Base-by-base conservation (phyloP, 2,329 filamentous ascomycete species). In the Lasiodiplodia theobromae region DNA sequence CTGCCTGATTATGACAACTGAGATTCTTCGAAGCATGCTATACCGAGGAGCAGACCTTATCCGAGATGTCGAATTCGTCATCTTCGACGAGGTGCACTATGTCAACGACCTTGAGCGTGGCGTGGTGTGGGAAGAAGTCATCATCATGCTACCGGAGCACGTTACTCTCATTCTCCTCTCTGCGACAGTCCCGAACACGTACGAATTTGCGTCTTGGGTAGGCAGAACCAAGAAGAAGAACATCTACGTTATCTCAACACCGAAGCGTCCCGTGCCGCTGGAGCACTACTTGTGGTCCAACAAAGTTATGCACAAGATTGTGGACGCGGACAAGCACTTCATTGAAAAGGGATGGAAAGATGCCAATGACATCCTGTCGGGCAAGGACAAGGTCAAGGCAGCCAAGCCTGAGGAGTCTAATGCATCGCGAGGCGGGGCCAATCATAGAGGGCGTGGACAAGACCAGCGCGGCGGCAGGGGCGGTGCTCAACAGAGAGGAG, bases 71-170 rank as follows among this genome's bases (percentile, higher is more conserved):
- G 96, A 99, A 73, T 99, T 97, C 78, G 96, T 99, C 73, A 97
- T 99, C 60, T 99, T 99, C 71, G 96, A 99, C 75, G 96, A 99
- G 80, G 96, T 99, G 2, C 96, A 99, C 81, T 99, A 99, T 77
- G 95, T 99, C 72, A 99, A 98, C 77, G 96, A 99, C 78, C 87
- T 92, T 31, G 96, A 98, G 79, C 88, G 96, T 81, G 96, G 96
- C 75, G 96, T 99, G 6, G 96, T 99, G 0, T 99, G 96, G 96
- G 96, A 99, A 80, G 96, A 99, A 80, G 96, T 99, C 74, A 99
- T 99, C 76, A 99, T 99, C 75, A 98, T 99, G 96, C 86, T 99
- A 67, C 96, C 96, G 0, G 94, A 97, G 77, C 96, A 99, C 81
- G 93, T 99, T 49, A 97, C 96, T 2, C 86, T 99, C 25, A 99